phyloP scores from a whole-genome alignment of 495 filamentous ascomycete species.

The Endocarpon pusillum region DNA sequence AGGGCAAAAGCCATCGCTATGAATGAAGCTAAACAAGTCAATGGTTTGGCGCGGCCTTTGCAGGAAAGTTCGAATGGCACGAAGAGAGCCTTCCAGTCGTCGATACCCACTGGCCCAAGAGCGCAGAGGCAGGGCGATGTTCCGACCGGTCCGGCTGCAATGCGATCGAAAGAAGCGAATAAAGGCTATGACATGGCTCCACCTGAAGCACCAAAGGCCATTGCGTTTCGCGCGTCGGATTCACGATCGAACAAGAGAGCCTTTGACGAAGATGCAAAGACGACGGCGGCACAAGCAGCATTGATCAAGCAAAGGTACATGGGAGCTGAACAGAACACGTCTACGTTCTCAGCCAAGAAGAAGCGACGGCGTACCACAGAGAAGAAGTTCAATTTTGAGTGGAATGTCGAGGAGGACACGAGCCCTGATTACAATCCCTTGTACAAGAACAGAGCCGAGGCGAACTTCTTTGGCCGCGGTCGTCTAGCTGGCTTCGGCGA shows the following conservation, averaged over 20 bases:
- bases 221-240: slow-evolving; percentile 18
- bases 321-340: slow-evolving; percentile 74
- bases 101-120: slow-evolving; percentile 63
- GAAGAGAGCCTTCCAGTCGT: slow-evolving; percentile 13
- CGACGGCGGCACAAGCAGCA: slow-evolving; percentile 41
- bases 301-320: slow-evolving; percentile 76
- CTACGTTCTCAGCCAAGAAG: slow-evolving; percentile 90
- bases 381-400: slow-evolving; percentile 98
- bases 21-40: slow-evolving; percentile 17
- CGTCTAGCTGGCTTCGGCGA: slow-evolving; percentile 71
- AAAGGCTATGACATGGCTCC: slow-evolving; percentile 37
- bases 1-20: slow-evolving; percentile 16
- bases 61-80: slow-evolving; percentile 7
- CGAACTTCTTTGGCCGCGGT: slow-evolving; percentile 66
- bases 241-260: slow-evolving; percentile 30
- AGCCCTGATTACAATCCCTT: slow-evolving; percentile 78
- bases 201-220: slow-evolving; percentile 29
- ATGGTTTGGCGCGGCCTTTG: slow-evolving; percentile 7
- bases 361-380: slow-evolving; percentile 86
- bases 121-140: slow-evolving; percentile 44
- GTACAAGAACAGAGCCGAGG: slow-evolving; percentile 57
- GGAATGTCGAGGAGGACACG: slow-evolving; percentile 93
- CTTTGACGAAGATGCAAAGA: slow-evolving; percentile 39
- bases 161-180: slow-evolving; percentile 28
- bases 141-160: slow-evolving; percentile 35